phyloP scores from a whole-genome alignment of 2,329 filamentous ascomycete genomes.

The Fusarium sp. region DNA sequence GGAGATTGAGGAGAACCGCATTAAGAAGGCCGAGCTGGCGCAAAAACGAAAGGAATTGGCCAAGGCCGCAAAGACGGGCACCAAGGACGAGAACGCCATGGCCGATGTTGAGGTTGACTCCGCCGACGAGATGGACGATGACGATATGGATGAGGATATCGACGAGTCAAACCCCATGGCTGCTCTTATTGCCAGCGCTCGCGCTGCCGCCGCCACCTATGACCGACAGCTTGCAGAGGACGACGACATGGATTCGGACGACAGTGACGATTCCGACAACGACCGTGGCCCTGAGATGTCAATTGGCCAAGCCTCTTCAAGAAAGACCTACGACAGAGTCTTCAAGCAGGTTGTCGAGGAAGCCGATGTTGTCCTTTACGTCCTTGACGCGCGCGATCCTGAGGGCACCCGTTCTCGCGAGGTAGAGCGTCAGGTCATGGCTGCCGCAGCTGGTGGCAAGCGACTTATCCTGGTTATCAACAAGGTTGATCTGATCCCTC shows the following conservation, averaged over 20 bases:
- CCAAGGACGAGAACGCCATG: constrained; percentile 58
- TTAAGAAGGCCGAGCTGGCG: constrained; percentile 83
- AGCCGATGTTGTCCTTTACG: constrained; percentile 91
- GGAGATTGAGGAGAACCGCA: constrained; percentile 90
- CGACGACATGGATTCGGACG: constrained; percentile 65
- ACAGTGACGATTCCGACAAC: constrained; percentile 59
- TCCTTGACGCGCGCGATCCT: constrained; percentile 91
- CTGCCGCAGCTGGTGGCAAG: constrained; percentile 85
- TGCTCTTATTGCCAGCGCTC: constrained; percentile 86
- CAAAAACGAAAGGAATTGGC: constrained; percentile 77
- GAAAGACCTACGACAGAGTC: constrained; percentile 92
- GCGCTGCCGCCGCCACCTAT: constrained; percentile 80
- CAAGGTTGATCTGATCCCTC: constrained; percentile 93
- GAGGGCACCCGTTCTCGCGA: constrained; percentile 91
- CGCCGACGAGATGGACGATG: constrained; percentile 62
- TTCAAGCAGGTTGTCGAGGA: constrained; percentile 93
- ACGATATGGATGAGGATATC: constrained; percentile 65
- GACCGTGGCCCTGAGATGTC: constrained; percentile 66
- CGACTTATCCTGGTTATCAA: constrained; percentile 91
- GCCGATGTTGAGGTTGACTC: constrained; percentile 60
- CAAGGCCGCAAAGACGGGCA: constrained; percentile 71
- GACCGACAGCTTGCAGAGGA: constrained; percentile 72
- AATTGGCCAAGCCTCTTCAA: constrained; percentile 70
- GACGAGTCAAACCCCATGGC: constrained; percentile 89
- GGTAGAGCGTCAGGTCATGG: constrained; percentile 90